Evolutionary conservation across 495 filamentous ascomycete species (phyloP), one percentile per base, ranked within the genome.

Genomic region (Hypoxylon lienhwacheense): DNA sequence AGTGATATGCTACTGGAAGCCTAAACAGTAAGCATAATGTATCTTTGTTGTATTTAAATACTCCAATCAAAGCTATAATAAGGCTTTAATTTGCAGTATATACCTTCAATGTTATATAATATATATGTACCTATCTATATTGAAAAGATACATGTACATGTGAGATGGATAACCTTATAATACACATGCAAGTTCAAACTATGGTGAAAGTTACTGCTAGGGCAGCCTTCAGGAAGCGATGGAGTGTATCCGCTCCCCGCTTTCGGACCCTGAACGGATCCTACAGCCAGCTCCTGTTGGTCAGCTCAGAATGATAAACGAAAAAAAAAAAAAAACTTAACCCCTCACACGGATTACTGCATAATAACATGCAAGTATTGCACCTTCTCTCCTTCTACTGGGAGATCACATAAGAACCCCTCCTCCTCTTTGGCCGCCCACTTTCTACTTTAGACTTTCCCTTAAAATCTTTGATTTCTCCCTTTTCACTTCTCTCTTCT

Each of bases 291-390:
- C 37, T 47, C 40, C 35, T 39, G 32, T 28, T 53, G 55, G 34
- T 48, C 57, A 48, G 47, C 64, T 66, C 41, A 43, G 49, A 63
- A 53, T 52, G 55, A 61, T 44, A 47, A 42, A 17, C 42, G 26
- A 21, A 24, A 40, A 20, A 55, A 58, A 52, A 55, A 55, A 61
- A 59, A 61, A 61, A 61, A 53, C 52, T 55, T 55, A 61, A 59
- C 64, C 64, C 64, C 64, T 67, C 64, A n/a, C n/a, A n/a, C 41
- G 39, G 49, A 63, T 53, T 52, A 61, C 55, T 44, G 42, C 35
- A 17, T 47, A 21, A 21, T 17, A 40, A 20, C 50, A 58, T 47
- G 52, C 50, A 61, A 59, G 55, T 55, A 61, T 49, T 55, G 52
- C 53, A 61, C 55, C 64, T 61, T 61, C 64, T 67, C 64, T 46